Evolutionary conservation across 164 flowering plant genomes (phyloP), one percentile per base, ranked within the genome.

Genomic region (Piper betle): DNA sequence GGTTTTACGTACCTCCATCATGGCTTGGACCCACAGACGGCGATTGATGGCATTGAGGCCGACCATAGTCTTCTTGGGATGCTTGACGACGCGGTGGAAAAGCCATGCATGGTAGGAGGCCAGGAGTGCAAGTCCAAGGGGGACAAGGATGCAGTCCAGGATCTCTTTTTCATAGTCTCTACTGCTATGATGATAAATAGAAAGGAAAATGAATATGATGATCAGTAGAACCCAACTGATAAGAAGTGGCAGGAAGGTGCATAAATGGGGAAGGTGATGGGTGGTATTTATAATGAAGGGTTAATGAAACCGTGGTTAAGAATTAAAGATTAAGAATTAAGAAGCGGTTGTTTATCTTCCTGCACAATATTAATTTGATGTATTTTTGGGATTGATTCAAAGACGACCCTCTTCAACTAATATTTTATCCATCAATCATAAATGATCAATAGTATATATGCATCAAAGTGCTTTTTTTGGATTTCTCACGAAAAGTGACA

Each of bases 1-100:
- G 12, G 55, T 20, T 2, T 20, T 41, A 46, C 9, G 53, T 48
- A 87, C 97, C 87, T 82, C 83, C 91, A 90, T 87, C 95, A 87
- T 87, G 57, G 87, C 80, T 3, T 37, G 74, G 58, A 85, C 88
- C 97, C 93, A 90, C 54, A 75, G 68, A 56, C 79, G 80, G 56
- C 96, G 82, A 55, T 79, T 85, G 76, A 82, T 70, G 64, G 91
- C 78, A 52, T 90, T 87, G 77, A 90, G 64, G 37, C 95, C 93
- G 52, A 90, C 70, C 53, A 87, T 77, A 2, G 97, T 87, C 46
- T 55, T 66, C 33, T 70, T 71, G 53, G 97, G 97, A 43, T 72
- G 77, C 48, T 64, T 74, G 4, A 69, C 15, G 62, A 87, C 72
- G 13, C 77, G 72, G 50, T 71, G 63, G 62, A 85, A 75, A 38